Conservation (phyloP, 306 rosid species). For the Neltuma alba region DNA sequence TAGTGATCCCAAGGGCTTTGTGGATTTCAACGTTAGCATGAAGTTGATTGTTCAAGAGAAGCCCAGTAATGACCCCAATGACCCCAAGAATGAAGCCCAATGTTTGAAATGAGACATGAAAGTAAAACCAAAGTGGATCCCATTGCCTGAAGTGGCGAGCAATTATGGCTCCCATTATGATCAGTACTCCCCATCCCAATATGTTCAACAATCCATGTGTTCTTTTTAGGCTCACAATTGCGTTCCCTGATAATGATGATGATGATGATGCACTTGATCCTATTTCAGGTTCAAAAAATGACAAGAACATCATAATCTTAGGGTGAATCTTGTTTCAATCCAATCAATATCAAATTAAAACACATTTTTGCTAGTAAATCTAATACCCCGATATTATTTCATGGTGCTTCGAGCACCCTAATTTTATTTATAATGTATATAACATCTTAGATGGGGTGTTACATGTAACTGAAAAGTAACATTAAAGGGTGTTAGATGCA, state of each 20-base stretch:
- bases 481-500: too few species aligned
- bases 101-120: slow-evolving; percentile 57
- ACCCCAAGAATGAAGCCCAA: slow-evolving; percentile 60
- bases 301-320: not conserved
- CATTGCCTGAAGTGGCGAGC: slow-evolving; percentile 63
- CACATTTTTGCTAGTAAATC: too few species aligned
- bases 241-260: not conserved
- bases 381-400: too few species aligned
- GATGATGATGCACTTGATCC: slow-evolving; percentile 46
- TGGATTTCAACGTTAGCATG: slow-evolving; percentile 49
- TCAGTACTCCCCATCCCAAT: slow-evolving; percentile 75
- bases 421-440: too few species aligned
- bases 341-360: not conserved
- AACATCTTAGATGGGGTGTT: too few species aligned
- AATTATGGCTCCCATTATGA: slow-evolving; percentile 68
- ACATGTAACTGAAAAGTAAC: too few species aligned
- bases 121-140: slow-evolving; percentile 72
- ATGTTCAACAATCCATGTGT: slow-evolving; percentile 73
- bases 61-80: slow-evolving; percentile 59
- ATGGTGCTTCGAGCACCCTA: too few species aligned
- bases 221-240: slow-evolving; percentile 48
- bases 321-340: not conserved
- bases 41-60: slow-evolving; percentile 48
- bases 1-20: slow-evolving; percentile 65
- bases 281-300: slow-evolving; percentile 19